Base-by-base conservation (phyloP, 345 rosid species). In the Alliaria petiolata region DNA sequence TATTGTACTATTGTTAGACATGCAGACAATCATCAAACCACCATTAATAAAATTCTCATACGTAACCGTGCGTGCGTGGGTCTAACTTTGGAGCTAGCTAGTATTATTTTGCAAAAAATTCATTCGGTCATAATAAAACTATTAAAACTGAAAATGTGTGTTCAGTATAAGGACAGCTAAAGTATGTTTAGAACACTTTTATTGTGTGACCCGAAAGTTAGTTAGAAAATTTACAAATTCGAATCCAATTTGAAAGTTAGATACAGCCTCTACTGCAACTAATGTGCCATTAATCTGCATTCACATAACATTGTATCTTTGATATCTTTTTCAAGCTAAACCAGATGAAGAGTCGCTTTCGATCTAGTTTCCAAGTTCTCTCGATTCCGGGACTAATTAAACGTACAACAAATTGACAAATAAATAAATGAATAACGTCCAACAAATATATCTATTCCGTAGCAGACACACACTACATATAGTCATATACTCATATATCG, bases 171-270 rank as follows among this genome's bases (percentile, higher is more conserved):
- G 25, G 25, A 22, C 25, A 51, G 14, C 54, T 14, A 14, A 20
- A 33, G 22, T 35, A 34, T 11, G 14, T 19, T 19, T 14, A 56
- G 35, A 25, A 12, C 7, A 61, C 4, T 42, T 61, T 45, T 15
- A 8, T 47, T 26, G 26, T 49, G 52, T 61, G 61, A 14, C 54
- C 33, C 12, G 28, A 31, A 51, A 8, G 34, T 40, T 70, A 30
- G 75, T 40, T 71, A 40, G 62, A 61, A 50, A 61, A 13, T 8
- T 70, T 49, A 30, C 16, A 6, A 30, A 19, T 38, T 38, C n/a
- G 26, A 51, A 40, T 51, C 35, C 15, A 26, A 15, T 43, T 51
- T 70, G 68, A 61, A 71, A 61, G 44, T 71, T 52, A 51, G 76
- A 71, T 52, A 63, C 36, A 17, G 14, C 42, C 20, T 59, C 33